These are phyloP conservation scores for Tilletiaria anomala DNA, from an alignment of 1,284 basidiomycete species.

Conservation along the genomic window DNA sequence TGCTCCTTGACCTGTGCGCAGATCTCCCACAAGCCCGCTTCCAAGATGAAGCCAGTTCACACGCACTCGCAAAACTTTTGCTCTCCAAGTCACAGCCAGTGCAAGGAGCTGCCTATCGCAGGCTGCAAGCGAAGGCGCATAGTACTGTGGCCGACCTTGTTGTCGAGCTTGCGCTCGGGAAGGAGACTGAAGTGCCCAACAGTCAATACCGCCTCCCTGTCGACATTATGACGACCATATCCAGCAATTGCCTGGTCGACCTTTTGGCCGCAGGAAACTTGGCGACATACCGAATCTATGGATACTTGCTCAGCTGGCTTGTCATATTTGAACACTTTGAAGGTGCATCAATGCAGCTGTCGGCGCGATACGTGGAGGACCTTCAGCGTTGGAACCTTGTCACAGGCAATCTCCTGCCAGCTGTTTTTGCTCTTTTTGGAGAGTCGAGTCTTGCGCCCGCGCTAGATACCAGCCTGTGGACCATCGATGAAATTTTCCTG, in stretches of 20 bases:
- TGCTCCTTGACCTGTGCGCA: no score
- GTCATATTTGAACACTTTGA: slow-evolving; percentile 70
- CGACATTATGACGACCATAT: no score
- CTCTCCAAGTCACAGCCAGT: slow-evolving; percentile 13
- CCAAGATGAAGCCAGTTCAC: no score
- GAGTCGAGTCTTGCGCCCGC: slow-evolving; percentile 41
- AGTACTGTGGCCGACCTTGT: slow-evolving; percentile 25
- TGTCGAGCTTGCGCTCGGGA: slow-evolving; percentile 18
- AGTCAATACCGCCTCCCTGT: no score
- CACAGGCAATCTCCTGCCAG: slow-evolving; percentile 54
- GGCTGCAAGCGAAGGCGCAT: slow-evolving; percentile 11
- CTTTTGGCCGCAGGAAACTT: no score
- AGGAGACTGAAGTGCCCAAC: no score
- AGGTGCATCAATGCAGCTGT: slow-evolving; percentile 69
- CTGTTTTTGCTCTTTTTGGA: slow-evolving; percentile 53
- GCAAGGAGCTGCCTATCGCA: slow-evolving; percentile 17
- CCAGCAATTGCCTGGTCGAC: no score
- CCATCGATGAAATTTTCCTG: slow-evolving; percentile 70
- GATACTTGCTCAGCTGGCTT: slow-evolving; percentile 88
- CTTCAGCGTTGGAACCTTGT: slow-evolving; percentile 59
- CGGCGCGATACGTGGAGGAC: slow-evolving; percentile 68
- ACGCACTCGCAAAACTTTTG: no score
- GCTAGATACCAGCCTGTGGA: slow-evolving; percentile 67
- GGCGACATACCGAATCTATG: no score
- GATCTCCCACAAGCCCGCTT: no score